These are phyloP conservation scores for Plasmodium vinckei DNA, from an alignment of 169 alveolate species.

Conservation along the genomic window DNA sequence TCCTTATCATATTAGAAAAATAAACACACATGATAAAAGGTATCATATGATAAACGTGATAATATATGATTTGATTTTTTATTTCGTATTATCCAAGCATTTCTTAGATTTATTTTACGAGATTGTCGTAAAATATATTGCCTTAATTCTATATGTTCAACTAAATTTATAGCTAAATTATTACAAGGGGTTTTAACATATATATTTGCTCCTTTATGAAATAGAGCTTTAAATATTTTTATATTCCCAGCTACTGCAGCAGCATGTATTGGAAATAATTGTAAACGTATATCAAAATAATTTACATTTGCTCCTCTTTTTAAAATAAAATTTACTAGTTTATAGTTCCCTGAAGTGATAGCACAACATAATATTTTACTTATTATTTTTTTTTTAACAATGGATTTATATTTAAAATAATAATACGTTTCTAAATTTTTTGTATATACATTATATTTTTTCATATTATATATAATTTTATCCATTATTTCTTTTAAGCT, in stretches of 20 bases:
- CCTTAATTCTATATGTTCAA: slow-evolving; percentile 35
- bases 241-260: slow-evolving; percentile 65
- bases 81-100: slow-evolving; percentile 55
- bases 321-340: slow-evolving; percentile 34
- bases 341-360: slow-evolving; percentile 43
- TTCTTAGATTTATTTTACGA: slow-evolving; percentile 48
- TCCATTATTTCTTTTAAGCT: slow-evolving; percentile 27
- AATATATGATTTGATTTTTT: slow-evolving; percentile 10
- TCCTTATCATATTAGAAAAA: background rate
- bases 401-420: slow-evolving; percentile 29
- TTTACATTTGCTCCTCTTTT: slow-evolving; percentile 67
- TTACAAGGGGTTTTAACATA: slow-evolving; percentile 31
- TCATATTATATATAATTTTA: slow-evolving; percentile 18
- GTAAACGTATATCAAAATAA: slow-evolving; percentile 63
- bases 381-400: slow-evolving; percentile 46
- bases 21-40: slow-evolving; percentile 41
- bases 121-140: slow-evolving; percentile 16
- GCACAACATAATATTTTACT: slow-evolving; percentile 67
- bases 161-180: slow-evolving; percentile 30
- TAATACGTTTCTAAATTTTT: slow-evolving; percentile 36
- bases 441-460: slow-evolving; percentile 47
- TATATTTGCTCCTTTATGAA: slow-evolving; percentile 53
- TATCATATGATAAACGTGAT: slow-evolving; percentile 46
- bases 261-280: slow-evolving; percentile 71
- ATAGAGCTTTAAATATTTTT: slow-evolving; percentile 29